Evolutionary conservation across 352 stramenopile genomes (phyloP).

Genomic region (Pseudoperonospora humuli): DNA sequence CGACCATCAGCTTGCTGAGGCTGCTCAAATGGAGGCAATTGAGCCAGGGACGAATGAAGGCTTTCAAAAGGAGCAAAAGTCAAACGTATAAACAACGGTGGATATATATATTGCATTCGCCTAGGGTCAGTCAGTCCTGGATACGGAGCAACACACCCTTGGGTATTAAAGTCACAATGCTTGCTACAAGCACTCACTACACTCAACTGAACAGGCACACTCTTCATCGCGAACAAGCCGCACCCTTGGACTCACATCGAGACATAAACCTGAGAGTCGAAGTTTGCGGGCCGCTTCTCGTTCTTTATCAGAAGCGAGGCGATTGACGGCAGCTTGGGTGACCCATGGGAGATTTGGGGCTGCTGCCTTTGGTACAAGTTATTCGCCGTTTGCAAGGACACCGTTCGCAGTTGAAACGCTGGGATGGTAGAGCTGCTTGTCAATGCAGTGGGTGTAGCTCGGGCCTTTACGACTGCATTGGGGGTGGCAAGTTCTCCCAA

Average conservation of each 20-base stretch:
- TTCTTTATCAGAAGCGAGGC: conserved; percentile 42
- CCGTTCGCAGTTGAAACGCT: conserved; percentile 17
- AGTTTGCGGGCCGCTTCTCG: conserved; percentile 14
- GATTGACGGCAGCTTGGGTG: conserved; percentile 48
- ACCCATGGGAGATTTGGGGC: conserved; percentile 13
- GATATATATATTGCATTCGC: too few species aligned
- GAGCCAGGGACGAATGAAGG: too few species aligned
- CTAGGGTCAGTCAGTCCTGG: too few species aligned
- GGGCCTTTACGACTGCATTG: conserved; percentile 4
- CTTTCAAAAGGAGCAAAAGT: too few species aligned
- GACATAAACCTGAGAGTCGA: conserved; percentile 27
- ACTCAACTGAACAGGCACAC: conserved; percentile 1
- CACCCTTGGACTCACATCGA: too few species aligned
- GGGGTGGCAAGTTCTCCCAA: conserved; percentile 35
- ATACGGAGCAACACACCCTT: background rate
- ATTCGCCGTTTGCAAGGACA: conserved; percentile 13
- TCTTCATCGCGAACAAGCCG: too few species aligned
- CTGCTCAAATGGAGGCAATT: too few species aligned
- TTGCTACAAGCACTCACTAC: conserved; percentile 2
- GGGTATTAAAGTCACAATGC: background rate
- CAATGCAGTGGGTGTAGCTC: background rate
- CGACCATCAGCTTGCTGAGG: too few species aligned
- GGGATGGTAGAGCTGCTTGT: background rate
- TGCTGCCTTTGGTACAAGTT: conserved; percentile 8
- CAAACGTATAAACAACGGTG: too few species aligned